phyloP scores from a whole-genome alignment of 169 alveolate species.

The Eimeria maxima region DNA sequence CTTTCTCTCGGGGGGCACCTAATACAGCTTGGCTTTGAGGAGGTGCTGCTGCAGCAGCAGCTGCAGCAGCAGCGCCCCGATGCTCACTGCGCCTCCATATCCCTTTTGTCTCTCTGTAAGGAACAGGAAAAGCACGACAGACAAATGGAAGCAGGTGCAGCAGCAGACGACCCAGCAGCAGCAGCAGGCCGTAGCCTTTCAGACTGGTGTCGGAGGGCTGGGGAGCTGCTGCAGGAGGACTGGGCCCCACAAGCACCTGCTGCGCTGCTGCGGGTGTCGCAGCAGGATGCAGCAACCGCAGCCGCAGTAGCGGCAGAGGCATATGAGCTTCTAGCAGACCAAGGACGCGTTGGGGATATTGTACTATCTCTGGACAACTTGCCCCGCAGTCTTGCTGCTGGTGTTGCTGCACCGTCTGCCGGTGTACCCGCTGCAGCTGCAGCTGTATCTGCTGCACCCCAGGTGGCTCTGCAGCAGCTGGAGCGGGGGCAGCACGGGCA shows the following conservation, averaged over 20 bases:
- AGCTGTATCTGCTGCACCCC: neutral
- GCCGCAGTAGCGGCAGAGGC: conserved; percentile 45
- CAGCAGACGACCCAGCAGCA: conserved; percentile 25
- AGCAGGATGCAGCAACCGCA: conserved; percentile 56
- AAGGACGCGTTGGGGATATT: conserved; percentile 22
- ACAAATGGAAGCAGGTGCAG: neutral
- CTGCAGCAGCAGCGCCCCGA: conserved; percentile 46
- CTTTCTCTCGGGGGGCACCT: conserved; percentile 27
- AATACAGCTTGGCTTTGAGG: conserved; percentile 18
- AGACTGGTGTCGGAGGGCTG: neutral
- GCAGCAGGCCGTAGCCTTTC: neutral
- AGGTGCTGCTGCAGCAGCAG: conserved; percentile 8
- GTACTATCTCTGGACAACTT: conserved; percentile 28
- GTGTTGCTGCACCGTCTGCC: neutral
- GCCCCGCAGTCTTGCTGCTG: conserved; percentile 42
- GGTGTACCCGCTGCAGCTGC: neutral
- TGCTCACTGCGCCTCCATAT: neutral
- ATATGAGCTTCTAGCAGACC: neutral
- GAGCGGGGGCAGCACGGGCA: neutral
- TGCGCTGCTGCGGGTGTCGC: conserved; percentile 62
- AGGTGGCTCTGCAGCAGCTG: neutral
- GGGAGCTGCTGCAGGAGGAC: conserved; percentile 36
- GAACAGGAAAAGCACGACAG: conserved; percentile 20
- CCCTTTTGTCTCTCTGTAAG: neutral
- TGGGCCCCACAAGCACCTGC: conserved; percentile 20